Conservation (phyloP, 2,329 filamentous ascomycete species). For the Pleoardoris graminearum region DNA sequence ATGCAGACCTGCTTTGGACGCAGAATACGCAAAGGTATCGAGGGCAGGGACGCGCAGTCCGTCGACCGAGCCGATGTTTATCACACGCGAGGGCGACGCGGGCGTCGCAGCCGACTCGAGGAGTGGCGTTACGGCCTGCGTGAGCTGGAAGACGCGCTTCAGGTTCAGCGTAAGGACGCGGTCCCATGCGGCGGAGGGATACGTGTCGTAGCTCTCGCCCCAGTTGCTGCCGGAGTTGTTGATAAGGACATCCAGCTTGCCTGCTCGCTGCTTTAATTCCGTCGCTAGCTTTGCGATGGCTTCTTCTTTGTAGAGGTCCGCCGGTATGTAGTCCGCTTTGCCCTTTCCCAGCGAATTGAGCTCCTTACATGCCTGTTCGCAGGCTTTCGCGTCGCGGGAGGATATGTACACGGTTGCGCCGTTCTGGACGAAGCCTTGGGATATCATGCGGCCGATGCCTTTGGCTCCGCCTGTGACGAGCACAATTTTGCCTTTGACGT, state of each 20-base stretch:
- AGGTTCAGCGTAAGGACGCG: slow-evolving; percentile 64
- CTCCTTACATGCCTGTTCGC: slow-evolving; percentile 62
- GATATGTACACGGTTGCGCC: slow-evolving; percentile 71
- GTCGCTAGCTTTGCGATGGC: slow-evolving; percentile 61
- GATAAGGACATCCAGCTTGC: slow-evolving; percentile 63
- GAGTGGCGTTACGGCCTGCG: slow-evolving; percentile 64
- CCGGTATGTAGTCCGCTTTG: slow-evolving; percentile 61
- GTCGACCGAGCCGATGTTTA: slow-evolving; percentile 69
- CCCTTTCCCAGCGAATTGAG: slow-evolving; percentile 60
- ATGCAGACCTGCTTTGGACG: slow-evolving; percentile 65
- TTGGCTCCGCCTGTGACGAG: slow-evolving; percentile 55
- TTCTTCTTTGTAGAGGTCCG: slow-evolving; percentile 66
- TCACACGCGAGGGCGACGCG: slow-evolving; percentile 59
- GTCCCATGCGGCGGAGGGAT: slow-evolving; percentile 58
- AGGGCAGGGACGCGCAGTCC: slow-evolving; percentile 63
- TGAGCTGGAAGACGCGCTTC: slow-evolving; percentile 67
- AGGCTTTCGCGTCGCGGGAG: slow-evolving; percentile 64
- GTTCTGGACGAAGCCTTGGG: slow-evolving; percentile 66
- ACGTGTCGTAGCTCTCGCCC: slow-evolving; percentile 63
- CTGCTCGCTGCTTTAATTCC: slow-evolving; percentile 58
- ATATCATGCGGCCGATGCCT: slow-evolving; percentile 70
- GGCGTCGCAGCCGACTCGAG: slow-evolving; percentile 56
- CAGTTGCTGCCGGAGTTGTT: slow-evolving; percentile 70
- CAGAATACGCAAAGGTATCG: slow-evolving; percentile 63
- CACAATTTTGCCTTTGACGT: slow-evolving; percentile 51